These are phyloP conservation scores for Magnusiomyces fungicola DNA, from an alignment of 1,139 yeast genomes.

Conservation along the genomic window DNA sequence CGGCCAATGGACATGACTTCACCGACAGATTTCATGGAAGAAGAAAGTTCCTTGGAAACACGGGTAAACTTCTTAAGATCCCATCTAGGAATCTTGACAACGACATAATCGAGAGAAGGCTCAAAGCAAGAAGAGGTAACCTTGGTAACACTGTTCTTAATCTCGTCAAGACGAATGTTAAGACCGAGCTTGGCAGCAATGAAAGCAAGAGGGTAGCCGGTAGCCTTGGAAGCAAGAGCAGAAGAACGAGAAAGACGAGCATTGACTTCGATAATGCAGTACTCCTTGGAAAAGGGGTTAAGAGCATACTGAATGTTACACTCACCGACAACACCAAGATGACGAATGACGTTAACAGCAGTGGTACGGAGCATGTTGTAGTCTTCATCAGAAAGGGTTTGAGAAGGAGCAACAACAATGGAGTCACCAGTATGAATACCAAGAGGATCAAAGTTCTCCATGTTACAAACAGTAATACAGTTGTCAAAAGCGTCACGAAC, in stretches of 20 bases:
- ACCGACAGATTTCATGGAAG: slow-evolving; percentile 98
- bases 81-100: slow-evolving; percentile 98
- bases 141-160: slow-evolving; percentile 91
- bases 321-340: slow-evolving; percentile 97
- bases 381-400: slow-evolving; percentile 93
- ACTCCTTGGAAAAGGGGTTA: slow-evolving; percentile 83
- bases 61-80: slow-evolving; percentile 92
- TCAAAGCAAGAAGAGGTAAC: slow-evolving; percentile 95
- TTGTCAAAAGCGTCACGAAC: slow-evolving; percentile 94
- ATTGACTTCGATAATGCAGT: slow-evolving; percentile 94
- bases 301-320: slow-evolving; percentile 97
- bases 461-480: slow-evolving; percentile 97
- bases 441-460: slow-evolving; percentile 98
- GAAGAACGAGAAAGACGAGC: slow-evolving; percentile 97
- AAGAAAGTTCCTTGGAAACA: slow-evolving; percentile 86
- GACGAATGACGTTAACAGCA: slow-evolving; percentile 95
- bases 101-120: slow-evolving; percentile 94
- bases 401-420: slow-evolving; percentile 97
- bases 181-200: slow-evolving; percentile 97
- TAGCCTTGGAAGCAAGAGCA: slow-evolving; percentile 96
- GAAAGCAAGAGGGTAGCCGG: slow-evolving; percentile 97
- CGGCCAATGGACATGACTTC: slow-evolving; percentile 99
- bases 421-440: slow-evolving; percentile 99
- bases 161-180: slow-evolving; percentile 85
- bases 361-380: slow-evolving; percentile 97